These are phyloP conservation scores for Aureobasidium sp. DNA, from an alignment of 2,329 filamentous ascomycete species.

Conservation along the genomic window DNA sequence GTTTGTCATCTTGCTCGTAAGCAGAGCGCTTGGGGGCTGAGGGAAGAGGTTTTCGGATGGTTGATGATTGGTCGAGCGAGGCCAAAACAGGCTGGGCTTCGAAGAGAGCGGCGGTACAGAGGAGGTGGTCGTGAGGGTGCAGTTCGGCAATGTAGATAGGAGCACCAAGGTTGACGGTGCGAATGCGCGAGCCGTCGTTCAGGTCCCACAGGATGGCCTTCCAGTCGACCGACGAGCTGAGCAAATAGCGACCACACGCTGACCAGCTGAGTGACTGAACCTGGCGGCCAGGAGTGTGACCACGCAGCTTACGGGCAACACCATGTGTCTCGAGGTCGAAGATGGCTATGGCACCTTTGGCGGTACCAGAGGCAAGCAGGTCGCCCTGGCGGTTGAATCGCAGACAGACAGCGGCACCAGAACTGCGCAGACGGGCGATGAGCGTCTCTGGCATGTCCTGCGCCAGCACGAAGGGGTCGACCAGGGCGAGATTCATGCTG, in stretches of 20 bases:
- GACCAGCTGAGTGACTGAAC: constrained; percentile 97
- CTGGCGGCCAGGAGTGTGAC: constrained; percentile 68
- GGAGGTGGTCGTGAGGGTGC: constrained; percentile 76
- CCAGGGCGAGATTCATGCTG: constrained; percentile 61
- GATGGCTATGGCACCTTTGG: constrained; percentile 86
- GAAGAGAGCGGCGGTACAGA: constrained; percentile 86
- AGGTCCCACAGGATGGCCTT: constrained; percentile 95
- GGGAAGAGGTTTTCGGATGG: constrained; percentile 68
- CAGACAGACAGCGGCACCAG: constrained; percentile 55
- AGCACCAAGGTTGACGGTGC: constrained; percentile 83
- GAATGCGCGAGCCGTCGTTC: constrained; percentile 59
- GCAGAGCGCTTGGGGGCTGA: constrained; percentile 71
- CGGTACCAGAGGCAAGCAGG: constrained; percentile 83
- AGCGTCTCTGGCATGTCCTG: constrained; percentile 87
- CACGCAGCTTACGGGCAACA: constrained; percentile 85
- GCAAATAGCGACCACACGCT: constrained; percentile 76
- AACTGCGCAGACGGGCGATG: constrained; percentile 70
- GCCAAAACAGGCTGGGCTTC: constrained; percentile 88
- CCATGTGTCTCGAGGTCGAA: constrained; percentile 98
- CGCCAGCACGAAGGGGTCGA: constrained; percentile 62
- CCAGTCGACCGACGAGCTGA: constrained; percentile 93
- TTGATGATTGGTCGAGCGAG: constrained; percentile 42
- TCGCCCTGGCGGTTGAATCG: constrained; percentile 94
- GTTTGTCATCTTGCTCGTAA: constrained; percentile 68
- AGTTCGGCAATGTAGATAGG: constrained; percentile 95